phyloP scores from a whole-genome alignment of 176 grass and related monocot genomes.

The Melocanna baccifera region DNA sequence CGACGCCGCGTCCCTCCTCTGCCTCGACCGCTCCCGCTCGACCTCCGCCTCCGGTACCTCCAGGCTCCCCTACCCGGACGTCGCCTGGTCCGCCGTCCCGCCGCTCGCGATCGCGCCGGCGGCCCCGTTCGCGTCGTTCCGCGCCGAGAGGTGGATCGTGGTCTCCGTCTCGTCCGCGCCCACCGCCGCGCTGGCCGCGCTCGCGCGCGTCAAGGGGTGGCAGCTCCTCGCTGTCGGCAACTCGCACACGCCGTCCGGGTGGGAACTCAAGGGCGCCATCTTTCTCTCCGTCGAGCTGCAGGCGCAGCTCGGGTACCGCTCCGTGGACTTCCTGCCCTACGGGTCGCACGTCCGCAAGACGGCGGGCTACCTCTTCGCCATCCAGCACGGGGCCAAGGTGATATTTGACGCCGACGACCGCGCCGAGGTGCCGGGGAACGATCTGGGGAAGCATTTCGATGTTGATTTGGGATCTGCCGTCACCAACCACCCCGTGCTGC shows the following conservation, averaged over 20 bases:
- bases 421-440: constrained; percentile 71
- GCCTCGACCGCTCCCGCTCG: constrained; percentile 59
- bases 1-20: constrained; percentile 68
- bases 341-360: constrained; percentile 86
- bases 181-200: constrained; percentile 56
- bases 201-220: constrained; percentile 77
- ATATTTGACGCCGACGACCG: constrained; percentile 96
- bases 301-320: constrained; percentile 82
- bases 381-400: constrained; percentile 91
- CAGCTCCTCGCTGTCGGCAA: constrained; percentile 90
- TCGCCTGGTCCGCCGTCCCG: constrained; percentile 64
- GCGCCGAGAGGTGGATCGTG: constrained; percentile 85
- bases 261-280: constrained; percentile 93
- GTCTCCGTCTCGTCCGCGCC: constrained; percentile 79
- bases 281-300: constrained; percentile 94
- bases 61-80: constrained; percentile 59
- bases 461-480: constrained; percentile 61
- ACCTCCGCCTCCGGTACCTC: constrained; percentile 21
- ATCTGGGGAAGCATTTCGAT: constrained; percentile 82
- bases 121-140: constrained; percentile 61
- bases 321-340: constrained; percentile 91
- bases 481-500: constrained; percentile 66
- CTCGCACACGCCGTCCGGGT: constrained; percentile 70
- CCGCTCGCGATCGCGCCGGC: constrained; percentile 38
- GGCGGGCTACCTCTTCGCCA: constrained; percentile 84